Conservation (phyloP, 169 alveolate genomes). For the Plasmodium berghei region DNA sequence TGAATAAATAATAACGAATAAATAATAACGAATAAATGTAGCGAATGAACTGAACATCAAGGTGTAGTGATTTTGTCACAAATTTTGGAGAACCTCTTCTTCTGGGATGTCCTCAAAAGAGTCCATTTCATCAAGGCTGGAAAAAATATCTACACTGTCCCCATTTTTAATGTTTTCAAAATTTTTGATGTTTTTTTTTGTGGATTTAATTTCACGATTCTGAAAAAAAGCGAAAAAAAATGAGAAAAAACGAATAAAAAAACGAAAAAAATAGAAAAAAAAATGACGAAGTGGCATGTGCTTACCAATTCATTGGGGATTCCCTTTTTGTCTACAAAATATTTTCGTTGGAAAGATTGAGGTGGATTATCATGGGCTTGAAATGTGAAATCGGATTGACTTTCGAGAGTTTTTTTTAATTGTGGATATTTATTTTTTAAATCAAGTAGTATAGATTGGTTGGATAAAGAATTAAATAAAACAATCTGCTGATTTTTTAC, state of each 20-base stretch:
- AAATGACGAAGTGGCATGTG: neutral
- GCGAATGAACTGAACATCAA: too few relatives aligned
- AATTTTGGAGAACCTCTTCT: neutral
- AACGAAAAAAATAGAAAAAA: neutral
- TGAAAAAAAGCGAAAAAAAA: conserved; percentile 1
- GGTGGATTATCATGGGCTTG: neutral
- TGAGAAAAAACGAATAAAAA: neutral
- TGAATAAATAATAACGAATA: neutral
- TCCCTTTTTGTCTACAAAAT: conserved; percentile 54
- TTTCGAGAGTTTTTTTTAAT: neutral
- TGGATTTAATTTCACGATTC: conserved; percentile 28
- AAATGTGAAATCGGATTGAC: too few relatives aligned
- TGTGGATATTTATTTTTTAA: conserved; percentile 18
- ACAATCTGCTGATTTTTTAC: conserved; percentile 45
- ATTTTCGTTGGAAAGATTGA: neutral
- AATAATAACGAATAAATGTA: neutral
- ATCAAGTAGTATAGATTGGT: conserved; percentile 48
- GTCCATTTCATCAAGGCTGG: conserved; percentile 51
- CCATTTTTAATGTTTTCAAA: conserved; percentile 68
- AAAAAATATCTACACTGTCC: conserved; percentile 62
- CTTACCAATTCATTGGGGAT: conserved; percentile 51
- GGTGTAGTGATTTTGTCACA: too few relatives aligned
- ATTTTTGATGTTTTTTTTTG: conserved; percentile 11
- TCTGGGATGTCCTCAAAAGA: conserved; percentile 11
- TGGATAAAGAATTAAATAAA: conserved; percentile 25